Conservation (phyloP, 2,329 filamentous ascomycete genomes). For the Simplicillium aogashimaense region DNA sequence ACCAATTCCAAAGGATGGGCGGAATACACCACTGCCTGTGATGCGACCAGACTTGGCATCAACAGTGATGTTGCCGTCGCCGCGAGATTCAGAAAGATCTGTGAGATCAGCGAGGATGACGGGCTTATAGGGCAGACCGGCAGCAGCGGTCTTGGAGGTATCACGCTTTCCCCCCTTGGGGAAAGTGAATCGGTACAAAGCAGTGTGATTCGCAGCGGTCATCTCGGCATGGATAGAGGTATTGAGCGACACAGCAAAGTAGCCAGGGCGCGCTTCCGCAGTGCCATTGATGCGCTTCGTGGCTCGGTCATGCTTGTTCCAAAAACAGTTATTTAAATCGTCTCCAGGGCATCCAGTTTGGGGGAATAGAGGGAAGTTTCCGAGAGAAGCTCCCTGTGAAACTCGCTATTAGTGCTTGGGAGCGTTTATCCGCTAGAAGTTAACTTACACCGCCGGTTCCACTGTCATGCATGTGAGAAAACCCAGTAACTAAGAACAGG, state of each 20-base stretch:
- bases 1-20: constrained; percentile 51
- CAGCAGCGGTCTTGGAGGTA: constrained; percentile 8
- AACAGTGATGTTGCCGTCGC: constrained; percentile 11
- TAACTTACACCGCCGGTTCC: constrained; percentile 20
- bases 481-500: constrained; percentile 14
- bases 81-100: constrained; percentile 33
- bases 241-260: constrained; percentile 47
- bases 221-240: constrained; percentile 52
- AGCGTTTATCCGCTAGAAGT: background rate
- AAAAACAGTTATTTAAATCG: constrained; percentile 38
- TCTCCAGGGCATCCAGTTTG: constrained; percentile 36
- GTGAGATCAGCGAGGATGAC: constrained; percentile 49
- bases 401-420: background rate
- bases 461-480: constrained; percentile 20
- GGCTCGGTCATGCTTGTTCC: constrained; percentile 34
- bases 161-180: constrained; percentile 17
- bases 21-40: constrained; percentile 45
- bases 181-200: constrained; percentile 53
- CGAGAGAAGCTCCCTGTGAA: constrained; percentile 30
- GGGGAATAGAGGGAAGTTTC: constrained; percentile 42
- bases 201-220: constrained; percentile 48
- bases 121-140: constrained; percentile 22
- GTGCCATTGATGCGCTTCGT: constrained; percentile 38
- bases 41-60: constrained; percentile 42
- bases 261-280: constrained; percentile 48